These are phyloP conservation scores for Gaertneriomyces semiglobifer DNA, from an alignment of 192 early-diverging fungal species.

Conservation along the genomic window DNA sequence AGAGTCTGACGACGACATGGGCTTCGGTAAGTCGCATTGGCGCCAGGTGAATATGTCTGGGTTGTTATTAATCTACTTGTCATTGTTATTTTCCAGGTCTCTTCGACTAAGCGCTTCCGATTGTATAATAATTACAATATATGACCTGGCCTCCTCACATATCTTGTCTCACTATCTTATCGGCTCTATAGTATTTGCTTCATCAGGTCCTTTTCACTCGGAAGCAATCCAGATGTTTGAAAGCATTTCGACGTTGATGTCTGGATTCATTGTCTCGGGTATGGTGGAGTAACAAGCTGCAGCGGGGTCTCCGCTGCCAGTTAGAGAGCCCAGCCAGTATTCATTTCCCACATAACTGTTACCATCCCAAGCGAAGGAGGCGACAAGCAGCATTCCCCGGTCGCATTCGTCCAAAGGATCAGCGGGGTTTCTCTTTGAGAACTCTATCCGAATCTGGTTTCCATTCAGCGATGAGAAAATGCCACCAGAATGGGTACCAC, in stretches of 20 bases:
- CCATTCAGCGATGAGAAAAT: conserved; percentile 12
- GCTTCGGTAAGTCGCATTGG: conserved; percentile 61
- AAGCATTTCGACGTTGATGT: conserved; percentile 28
- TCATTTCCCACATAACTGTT: conserved; percentile 43
- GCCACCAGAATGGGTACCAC: not conserved
- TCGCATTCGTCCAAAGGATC: conserved; percentile 7
- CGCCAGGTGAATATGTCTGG: too few species aligned
- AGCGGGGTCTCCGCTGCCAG: conserved; percentile 39
- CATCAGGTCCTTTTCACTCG: not conserved
- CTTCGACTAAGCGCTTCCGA: conserved; percentile 42
- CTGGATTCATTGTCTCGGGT: conserved; percentile 38
- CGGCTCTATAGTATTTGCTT: too few species aligned
- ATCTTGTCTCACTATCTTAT: too few species aligned
- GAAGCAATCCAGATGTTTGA: conserved; percentile 8
- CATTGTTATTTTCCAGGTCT: conserved; percentile 20
- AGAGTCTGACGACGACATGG: conserved; percentile 88
- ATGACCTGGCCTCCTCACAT: too few species aligned
- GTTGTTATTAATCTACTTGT: too few species aligned
- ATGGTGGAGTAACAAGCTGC: conserved; percentile 41
- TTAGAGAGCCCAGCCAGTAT: conserved; percentile 30
- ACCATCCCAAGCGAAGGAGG: conserved; percentile 41
- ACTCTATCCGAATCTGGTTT: conserved; percentile 35
- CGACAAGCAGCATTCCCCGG: conserved; percentile 32
- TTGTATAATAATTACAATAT: not conserved
- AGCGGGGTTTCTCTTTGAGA: conserved; percentile 37